These are phyloP conservation scores for Suillus subluteus DNA, from an alignment of 768 basidiomycete genomes.

Conservation along the genomic window DNA sequence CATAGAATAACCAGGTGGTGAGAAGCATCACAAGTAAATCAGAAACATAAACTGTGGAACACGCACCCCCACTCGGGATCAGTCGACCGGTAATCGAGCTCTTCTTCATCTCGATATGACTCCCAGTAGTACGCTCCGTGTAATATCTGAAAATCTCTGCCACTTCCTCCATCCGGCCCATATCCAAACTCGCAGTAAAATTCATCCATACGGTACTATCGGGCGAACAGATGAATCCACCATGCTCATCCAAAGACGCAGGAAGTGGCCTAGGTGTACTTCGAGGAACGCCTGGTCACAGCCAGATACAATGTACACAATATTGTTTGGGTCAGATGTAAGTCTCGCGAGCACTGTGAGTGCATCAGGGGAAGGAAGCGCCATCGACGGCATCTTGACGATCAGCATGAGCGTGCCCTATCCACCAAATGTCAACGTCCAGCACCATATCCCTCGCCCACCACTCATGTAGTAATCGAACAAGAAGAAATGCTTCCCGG, in stretches of 20 bases:
- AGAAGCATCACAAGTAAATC: conserved; percentile 9
- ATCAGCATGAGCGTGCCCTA: conserved; percentile 97
- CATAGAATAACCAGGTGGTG: conserved; percentile 80
- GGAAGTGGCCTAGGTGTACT: conserved; percentile 35
- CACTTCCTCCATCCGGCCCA: conserved; percentile 97
- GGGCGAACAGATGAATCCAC: conserved; percentile 84
- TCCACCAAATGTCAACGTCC: background rate
- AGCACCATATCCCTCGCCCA: too few relatives aligned
- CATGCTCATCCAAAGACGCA: conserved; percentile 88
- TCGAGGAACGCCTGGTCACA: too few relatives aligned
- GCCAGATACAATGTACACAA: too few relatives aligned
- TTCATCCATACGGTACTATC: conserved; percentile 73
- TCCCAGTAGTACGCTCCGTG: conserved; percentile 96
- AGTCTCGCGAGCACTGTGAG: conserved; percentile 16
- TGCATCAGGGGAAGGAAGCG: conserved; percentile 79
- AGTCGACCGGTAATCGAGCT: conserved; percentile 77
- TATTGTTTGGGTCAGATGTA: too few relatives aligned
- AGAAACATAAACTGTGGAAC: background rate
- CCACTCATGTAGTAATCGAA: conserved; percentile 80
- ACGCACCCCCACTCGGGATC: conserved; percentile 94
- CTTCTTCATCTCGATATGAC: conserved; percentile 97
- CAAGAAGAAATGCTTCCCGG: conserved; percentile 85
- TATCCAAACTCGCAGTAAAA: conserved; percentile 48
- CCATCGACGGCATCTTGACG: conserved; percentile 90
- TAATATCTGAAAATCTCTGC: conserved; percentile 96